Evolutionary conservation across 441 rosid species (phyloP), one percentile per base, ranked within the genome.

Genomic region (Syzygium syzygioides): DNA sequence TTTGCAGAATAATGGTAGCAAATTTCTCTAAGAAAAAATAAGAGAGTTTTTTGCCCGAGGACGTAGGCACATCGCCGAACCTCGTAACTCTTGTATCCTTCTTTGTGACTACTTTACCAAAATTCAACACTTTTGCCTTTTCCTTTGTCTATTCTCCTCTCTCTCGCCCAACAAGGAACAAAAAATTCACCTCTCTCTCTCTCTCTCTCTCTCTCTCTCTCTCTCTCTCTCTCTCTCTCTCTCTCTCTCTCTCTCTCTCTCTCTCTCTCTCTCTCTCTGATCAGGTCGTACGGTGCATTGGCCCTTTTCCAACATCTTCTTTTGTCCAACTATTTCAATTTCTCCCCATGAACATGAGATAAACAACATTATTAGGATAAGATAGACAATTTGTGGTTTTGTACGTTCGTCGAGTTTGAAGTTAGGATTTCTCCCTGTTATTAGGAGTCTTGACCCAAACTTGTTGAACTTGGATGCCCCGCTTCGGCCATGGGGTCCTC

Each of bases 181-280:
- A 26, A 84, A 23, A 71, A 87, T 30, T 60, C 30, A 11, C 55
- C 90, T 88, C 92, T 71, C 88, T 89, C 89, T 90, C 88, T 87
- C 14, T 5, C 14, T 32, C 34, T 32, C 34, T 32, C 34, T 32
- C 34, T 32, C 34, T 32, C 34, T 32, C 34, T 32, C 34, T 60
- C 30, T 8, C 55, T 32, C 34, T 32, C 34, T 32, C 34, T 32
- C 34, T 32, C 34, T 32, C 34, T 32, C 34, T 32, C 34, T 32
- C 34, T 32, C 34, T 32, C 34, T 32, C 34, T 32, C 34, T 55
- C 85, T 83, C 48, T 54, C 86, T 79, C 86, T 55, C 62, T 54
- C 28, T n/a, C 87, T 89, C n/a, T 32, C 34, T 32, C 83, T 85
- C 90, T 88, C 92, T 59, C 87, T 88, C 89, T 89, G 87, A 55